phyloP scores from a whole-genome alignment of 495 filamentous ascomycete species.

The Margaritispora aquatica region DNA sequence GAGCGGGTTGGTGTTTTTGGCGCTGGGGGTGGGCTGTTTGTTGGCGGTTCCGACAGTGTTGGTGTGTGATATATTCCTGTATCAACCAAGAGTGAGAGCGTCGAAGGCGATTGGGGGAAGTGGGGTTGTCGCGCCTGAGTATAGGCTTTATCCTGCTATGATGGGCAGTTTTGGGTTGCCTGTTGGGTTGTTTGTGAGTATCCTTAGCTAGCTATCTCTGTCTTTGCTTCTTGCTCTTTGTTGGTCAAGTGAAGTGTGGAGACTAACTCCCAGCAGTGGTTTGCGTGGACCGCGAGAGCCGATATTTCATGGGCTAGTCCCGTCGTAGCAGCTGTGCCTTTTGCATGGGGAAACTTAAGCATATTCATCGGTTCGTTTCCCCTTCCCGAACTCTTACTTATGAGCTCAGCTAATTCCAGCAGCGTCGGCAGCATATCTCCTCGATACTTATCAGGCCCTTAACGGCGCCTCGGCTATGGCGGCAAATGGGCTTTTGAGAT shows the following conservation, averaged over 20 bases:
- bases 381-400: background rate
- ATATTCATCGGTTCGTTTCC: conserved; percentile 38
- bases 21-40: conserved; percentile 49
- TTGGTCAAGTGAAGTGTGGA: no score
- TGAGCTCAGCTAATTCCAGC: conserved; percentile 19
- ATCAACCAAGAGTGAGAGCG: conserved; percentile 27
- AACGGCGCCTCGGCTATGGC: conserved; percentile 56
- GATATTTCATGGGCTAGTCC: conserved; percentile 39
- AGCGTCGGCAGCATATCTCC: conserved; percentile 41
- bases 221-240: no score
- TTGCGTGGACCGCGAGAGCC: conserved; percentile 39
- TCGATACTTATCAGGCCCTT: conserved; percentile 49
- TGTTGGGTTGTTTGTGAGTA: conserved; percentile 12
- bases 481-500: conserved; percentile 59
- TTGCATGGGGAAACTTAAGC: conserved; percentile 60
- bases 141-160: conserved; percentile 53
- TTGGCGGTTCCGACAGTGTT: conserved; percentile 40
- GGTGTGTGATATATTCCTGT: conserved; percentile 37
- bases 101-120: conserved; percentile 17
- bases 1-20: conserved; percentile 52
- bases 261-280: conserved; percentile 28
- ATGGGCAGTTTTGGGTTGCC: conserved; percentile 52
- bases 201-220: no score
- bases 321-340: conserved; percentile 48
- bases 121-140: conserved; percentile 44